Evolutionary conservation across 371 early-diverging fungal genomes (phyloP), one percentile per base, ranked within the genome.

Genomic region (Blakeslea trispora): DNA sequence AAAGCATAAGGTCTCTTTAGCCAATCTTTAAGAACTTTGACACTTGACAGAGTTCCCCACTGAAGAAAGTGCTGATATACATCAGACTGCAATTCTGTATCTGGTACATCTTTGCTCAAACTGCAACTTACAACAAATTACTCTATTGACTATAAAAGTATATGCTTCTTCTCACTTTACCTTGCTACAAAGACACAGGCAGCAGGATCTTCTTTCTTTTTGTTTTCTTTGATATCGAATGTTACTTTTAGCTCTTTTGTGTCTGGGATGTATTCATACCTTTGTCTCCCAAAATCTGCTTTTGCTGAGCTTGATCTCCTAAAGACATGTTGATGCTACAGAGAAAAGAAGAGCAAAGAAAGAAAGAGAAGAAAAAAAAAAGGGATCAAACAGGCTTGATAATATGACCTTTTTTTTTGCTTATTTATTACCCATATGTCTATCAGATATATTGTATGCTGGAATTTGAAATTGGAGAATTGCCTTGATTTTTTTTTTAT

Each of bases 11-110:
- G 94, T n/a, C 94, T 69, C 18, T 77, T 64, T 70, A 86, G 66
- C 84, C 86, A 87, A 61, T 93, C 94, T 51, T 84, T 86, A 28
- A 90, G 57, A 0, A 92, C 92, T 62, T 92, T 91, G 45, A 93
- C 91, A 59, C 89, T 75, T 15, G 86, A 35, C 3, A 92, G 53
- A 5, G 19, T 24, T 0, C 94, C 94, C 88, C 89, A 93, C 58
- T 79, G 60, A 3, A 53, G 44, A 55, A 93, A 91, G 51, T 89
- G 88, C 3, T 66, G 51, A 19, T 76, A 74, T 7, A 93, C 90
- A 34, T 81, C 77, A 9, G 71, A 53, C 5, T 78, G 72, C 11
- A 93, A 70, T 37, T 89, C 76, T 7, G 37, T n/a, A n/a, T 64
- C 55, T 24, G 37, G 13, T 11, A 63, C 1, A 32, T 53, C 13